Evolutionary conservation across 352 stramenopile species (phyloP).

Genomic region (Phytopythium mirpurense): DNA sequence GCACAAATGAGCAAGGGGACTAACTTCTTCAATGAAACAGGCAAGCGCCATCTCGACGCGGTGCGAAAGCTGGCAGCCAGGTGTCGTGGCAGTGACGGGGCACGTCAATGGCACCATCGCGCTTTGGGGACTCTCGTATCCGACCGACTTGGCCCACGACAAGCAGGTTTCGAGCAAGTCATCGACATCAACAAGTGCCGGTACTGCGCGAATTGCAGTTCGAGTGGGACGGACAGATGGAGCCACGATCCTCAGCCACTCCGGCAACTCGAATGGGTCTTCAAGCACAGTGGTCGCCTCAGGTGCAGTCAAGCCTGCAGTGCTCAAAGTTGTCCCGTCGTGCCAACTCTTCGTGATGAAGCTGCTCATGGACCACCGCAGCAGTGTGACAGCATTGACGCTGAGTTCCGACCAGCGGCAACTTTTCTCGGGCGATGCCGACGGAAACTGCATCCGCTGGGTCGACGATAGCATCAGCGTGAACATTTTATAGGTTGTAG

Average conservation of each 20-base stretch:
- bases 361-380: conserved; percentile 63
- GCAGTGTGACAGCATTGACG: conserved; percentile 49
- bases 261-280: neutral
- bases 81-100: conserved; percentile 59
- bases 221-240: conserved; percentile 4
- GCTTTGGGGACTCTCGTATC: conserved; percentile 62
- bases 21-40: conserved; percentile 16
- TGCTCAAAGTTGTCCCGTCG: conserved; percentile 44
- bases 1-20: neutral
- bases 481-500: conserved; percentile 29
- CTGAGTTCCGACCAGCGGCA: conserved; percentile 59
- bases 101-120: conserved; percentile 72
- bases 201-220: conserved; percentile 1
- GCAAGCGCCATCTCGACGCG: conserved; percentile 53
- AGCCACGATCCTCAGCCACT: neutral
- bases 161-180: conserved; percentile 9
- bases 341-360: conserved; percentile 77
- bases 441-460: conserved; percentile 77
- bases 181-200: neutral
- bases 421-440: conserved; percentile 55
- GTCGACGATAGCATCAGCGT: conserved; percentile 70
- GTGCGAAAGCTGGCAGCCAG: conserved; percentile 69
- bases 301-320: conserved; percentile 1
- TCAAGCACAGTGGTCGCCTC: neutral
- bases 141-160: conserved; percentile 40